Percentiles rank a stretch among this genome's conserved stretches.
These are phyloP conservation scores for Clitopilus hobsonii DNA, from an alignment of 768 basidiomycete species.

Conservation along the genomic window DNA sequence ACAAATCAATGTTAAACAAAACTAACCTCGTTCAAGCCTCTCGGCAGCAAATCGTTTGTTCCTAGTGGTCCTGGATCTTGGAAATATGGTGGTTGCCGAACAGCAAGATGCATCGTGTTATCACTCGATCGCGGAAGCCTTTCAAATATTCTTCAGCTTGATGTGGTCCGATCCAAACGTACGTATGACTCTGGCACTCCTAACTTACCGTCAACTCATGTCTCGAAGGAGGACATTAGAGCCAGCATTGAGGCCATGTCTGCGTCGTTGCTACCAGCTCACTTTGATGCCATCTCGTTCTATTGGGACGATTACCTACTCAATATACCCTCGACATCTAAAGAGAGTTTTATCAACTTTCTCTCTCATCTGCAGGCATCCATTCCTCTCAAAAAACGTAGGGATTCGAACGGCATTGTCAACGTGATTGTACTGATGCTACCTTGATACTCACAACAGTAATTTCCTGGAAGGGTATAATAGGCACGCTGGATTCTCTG, in stretches of 20 bases:
- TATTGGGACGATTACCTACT: slow-evolving; percentile 65
- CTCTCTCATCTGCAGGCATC: slow-evolving; percentile 64
- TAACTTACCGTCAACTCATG: background rate
- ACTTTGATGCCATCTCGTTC: slow-evolving; percentile 57
- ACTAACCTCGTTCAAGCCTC: slow-evolving; percentile 30
- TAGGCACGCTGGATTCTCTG: background rate
- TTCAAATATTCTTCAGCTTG: slow-evolving; percentile 54
- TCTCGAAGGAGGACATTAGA: slow-evolving; percentile 62
- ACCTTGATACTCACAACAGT: too few relatives aligned
- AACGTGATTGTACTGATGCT: too few relatives aligned
- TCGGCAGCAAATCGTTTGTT: slow-evolving; percentile 52
- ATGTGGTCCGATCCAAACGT: slow-evolving; percentile 65
- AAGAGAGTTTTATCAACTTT: slow-evolving; percentile 60
- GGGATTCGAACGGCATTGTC: too few relatives aligned
- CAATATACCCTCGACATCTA: slow-evolving; percentile 48
- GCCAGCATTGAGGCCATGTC: slow-evolving; percentile 52
- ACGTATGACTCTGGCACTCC: slow-evolving; percentile 11
- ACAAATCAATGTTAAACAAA: slow-evolving; percentile 5
- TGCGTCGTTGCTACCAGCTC: slow-evolving; percentile 58
- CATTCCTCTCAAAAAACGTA: slow-evolving; percentile 67
- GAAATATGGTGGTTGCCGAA: slow-evolving; percentile 47
- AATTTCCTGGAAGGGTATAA: background rate
- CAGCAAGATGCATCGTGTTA: slow-evolving; percentile 66
- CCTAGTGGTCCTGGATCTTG: slow-evolving; percentile 61
- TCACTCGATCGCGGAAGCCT: slow-evolving; percentile 51